Percentiles rank a stretch among this genome's conserved stretches.
Conservation (phyloP, 2,329 filamentous ascomycete species). For the Escovopsis weberi region DNA sequence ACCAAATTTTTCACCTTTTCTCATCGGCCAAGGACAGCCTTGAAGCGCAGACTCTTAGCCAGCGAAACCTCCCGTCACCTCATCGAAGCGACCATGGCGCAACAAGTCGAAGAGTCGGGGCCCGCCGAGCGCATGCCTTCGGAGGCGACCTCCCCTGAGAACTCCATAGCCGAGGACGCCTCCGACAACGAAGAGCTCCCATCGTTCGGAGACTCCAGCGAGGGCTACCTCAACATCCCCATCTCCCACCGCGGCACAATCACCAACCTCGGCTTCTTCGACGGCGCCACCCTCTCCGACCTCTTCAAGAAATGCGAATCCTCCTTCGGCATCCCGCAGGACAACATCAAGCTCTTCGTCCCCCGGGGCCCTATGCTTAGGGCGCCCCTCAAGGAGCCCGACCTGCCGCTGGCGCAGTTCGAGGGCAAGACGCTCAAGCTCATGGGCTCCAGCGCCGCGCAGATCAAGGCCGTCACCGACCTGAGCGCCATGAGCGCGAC, state of each 20-base stretch:
- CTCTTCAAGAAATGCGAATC: conserved; percentile 44
- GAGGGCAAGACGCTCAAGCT: conserved; percentile 47
- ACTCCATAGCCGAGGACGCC: too few species aligned
- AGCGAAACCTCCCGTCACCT: too few species aligned
- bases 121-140: too few species aligned
- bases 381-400: conserved; percentile 45
- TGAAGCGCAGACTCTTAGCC: too few species aligned
- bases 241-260: conserved; percentile 32
- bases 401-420: conserved; percentile 33
- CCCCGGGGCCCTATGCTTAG: conserved; percentile 52
- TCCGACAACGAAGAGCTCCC: too few species aligned
- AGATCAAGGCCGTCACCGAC: conserved; percentile 39
- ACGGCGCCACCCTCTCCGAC: conserved; percentile 37
- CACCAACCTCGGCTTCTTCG: conserved; percentile 28
- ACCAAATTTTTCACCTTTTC: too few species aligned
- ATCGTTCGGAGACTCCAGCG: not conserved
- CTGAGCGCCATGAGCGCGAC: conserved; percentile 34
- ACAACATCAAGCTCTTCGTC: conserved; percentile 55
- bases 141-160: too few species aligned
- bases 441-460: conserved; percentile 47
- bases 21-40: too few species aligned
- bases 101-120: too few species aligned
- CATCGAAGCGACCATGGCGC: too few species aligned
- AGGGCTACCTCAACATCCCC: conserved; percentile 24
- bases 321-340: conserved; percentile 41